These are phyloP conservation scores for Colletotrichum somersetense DNA, from an alignment of 2,329 filamentous ascomycete species.

Conservation along the genomic window DNA sequence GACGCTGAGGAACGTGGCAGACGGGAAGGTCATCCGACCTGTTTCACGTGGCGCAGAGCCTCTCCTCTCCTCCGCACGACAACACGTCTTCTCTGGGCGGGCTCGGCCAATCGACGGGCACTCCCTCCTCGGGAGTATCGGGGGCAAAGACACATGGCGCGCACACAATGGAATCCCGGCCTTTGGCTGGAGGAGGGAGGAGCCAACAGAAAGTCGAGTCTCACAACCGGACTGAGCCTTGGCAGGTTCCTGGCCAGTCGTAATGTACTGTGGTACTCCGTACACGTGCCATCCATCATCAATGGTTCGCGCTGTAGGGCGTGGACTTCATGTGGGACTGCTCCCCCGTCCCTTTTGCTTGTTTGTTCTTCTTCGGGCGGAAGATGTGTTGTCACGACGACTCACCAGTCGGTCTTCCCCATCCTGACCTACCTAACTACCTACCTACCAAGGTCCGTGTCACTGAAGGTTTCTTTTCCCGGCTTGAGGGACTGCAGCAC, in stretches of 20 bases:
- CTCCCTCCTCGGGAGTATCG: neutral
- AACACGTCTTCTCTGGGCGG: neutral
- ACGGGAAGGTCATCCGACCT: slow-evolving; percentile 6
- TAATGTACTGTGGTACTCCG: neutral
- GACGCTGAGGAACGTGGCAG: slow-evolving; percentile 16
- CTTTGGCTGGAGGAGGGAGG: neutral
- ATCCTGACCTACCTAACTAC: neutral
- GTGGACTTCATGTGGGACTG: neutral
- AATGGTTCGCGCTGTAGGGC: slow-evolving; percentile 11
- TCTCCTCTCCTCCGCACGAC: slow-evolving; percentile 1
- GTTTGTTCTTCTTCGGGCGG: neutral
- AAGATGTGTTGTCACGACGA: neutral
- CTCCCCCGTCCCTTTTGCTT: neutral
- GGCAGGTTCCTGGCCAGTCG: slow-evolving; percentile 9
- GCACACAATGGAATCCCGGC: slow-evolving; percentile 10
- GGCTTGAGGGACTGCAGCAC: neutral
- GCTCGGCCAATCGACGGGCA: slow-evolving; percentile 2
- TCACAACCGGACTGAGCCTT: slow-evolving; percentile 14
- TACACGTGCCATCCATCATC: neutral
- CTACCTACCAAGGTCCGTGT: neutral
- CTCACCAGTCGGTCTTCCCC: neutral
- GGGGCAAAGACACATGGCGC: neutral
- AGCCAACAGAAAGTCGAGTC: slow-evolving; percentile 8
- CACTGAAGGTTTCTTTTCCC: neutral
- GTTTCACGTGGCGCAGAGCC: slow-evolving; percentile 16